Percentiles rank a stretch among this genome's conserved stretches.
Conservation (phyloP, 805 yeast genomes). For the Wickerhamiella kazuoi region DNA sequence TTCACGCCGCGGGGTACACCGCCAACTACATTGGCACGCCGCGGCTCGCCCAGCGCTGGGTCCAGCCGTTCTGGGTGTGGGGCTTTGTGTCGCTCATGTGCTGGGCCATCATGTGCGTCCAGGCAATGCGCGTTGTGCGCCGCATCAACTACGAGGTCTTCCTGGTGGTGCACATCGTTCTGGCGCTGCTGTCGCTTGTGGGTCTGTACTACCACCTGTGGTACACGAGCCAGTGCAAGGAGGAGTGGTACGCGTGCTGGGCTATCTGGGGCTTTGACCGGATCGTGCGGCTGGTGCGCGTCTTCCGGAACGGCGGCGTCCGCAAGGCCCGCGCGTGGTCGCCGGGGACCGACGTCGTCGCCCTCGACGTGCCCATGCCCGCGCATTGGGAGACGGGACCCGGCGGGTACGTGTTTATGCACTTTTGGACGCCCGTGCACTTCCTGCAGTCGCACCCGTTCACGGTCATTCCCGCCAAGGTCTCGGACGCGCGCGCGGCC, state of each 20-base stretch:
- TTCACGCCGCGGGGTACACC: slow-evolving; percentile 44
- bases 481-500: no score
- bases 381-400: neutral
- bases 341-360: neutral
- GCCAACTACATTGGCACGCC: slow-evolving; percentile 10
- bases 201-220: slow-evolving; percentile 41
- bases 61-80: slow-evolving; percentile 11
- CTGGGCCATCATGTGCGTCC: slow-evolving; percentile 25
- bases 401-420: slow-evolving; percentile 8
- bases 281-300: slow-evolving; percentile 34
- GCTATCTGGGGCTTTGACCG: slow-evolving; percentile 57
- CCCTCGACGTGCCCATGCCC: neutral
- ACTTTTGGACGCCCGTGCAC: slow-evolving; percentile 26
- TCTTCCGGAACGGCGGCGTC: slow-evolving; percentile 13
- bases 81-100: slow-evolving; percentile 16
- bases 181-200: slow-evolving; percentile 36
- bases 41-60: slow-evolving; percentile 12
- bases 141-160: slow-evolving; percentile 38
- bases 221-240: slow-evolving; percentile 27
- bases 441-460: slow-evolving; percentile 69
- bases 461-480: slow-evolving; percentile 26
- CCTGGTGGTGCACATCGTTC: slow-evolving; percentile 35
- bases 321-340: neutral
- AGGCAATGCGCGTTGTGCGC: slow-evolving; percentile 36
- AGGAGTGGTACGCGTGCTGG: slow-evolving; percentile 34